Evolutionary conservation across 2,329 filamentous ascomycete genomes (phyloP), one percentile per base, ranked within the genome.

Genomic region (Ophioceras dolichostomum): DNA sequence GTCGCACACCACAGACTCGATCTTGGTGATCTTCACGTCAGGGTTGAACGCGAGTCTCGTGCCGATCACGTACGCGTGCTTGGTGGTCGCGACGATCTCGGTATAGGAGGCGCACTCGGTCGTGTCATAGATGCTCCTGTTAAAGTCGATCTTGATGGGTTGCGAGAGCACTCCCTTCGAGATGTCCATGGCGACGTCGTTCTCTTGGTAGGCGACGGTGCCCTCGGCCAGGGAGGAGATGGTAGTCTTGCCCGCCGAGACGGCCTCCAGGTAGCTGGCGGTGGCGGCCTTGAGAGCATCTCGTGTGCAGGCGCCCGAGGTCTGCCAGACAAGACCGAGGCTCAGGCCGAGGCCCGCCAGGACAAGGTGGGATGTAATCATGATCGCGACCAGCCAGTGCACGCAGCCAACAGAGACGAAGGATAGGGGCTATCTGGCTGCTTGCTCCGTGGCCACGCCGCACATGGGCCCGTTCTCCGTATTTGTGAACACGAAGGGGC

Each of bases 181-280:
- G 19, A 49, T 44, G 37, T 47, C 45, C 14, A 44, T 24, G 7
- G 37, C 21, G 12, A 26, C 37, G 37, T 47, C 44, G 40, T 51
- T 51, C 34, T 51, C 49, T n/a, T 34, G 18, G 38, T 49, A 49
- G 13, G 33, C 38, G 22, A 46, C 33, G 24, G 36, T 41, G 42
- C 34, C 34, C 32, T 34, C 21, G 3, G 41, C 38, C 6, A 47
- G 34, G 22, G 38, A 10, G 2, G 41, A 22, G 6, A 45, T 14
- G 19, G 19, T 40, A 10, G 43, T 39, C 31, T 44, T 34, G 7
- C 49, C 49, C 14, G 42, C 38, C 6, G 34, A 26, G 12, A 43
- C 40, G 0, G 47, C 47, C n/a, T 34, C 37, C 34, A 52, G 34
- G 35, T 50, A 52, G 6, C 36, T 37, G 10, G 45, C 32, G 7